Base-by-base conservation (phyloP, 306 rosid species). In the Lotus japonicus region DNA sequence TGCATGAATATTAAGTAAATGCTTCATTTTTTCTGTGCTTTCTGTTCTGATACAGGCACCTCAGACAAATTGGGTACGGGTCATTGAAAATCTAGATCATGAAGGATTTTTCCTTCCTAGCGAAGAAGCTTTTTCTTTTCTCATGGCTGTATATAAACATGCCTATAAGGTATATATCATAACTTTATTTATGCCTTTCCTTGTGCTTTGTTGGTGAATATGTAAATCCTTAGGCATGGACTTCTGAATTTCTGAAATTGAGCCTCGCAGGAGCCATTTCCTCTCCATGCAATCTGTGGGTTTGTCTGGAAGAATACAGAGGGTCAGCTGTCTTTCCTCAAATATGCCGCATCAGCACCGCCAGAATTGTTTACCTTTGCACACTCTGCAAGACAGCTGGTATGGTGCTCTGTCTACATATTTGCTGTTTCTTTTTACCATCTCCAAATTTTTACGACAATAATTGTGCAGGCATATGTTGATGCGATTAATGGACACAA, bases 281-380 rank as follows among this genome's bases (percentile, higher is more conserved):
- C 99, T n/a, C 89, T 95, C 51, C 89, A 91, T 77, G 87, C 96
- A 36, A 66, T 95, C 44, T 95, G 92, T 75, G 96, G 99, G 65
- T 88, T 95, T 63, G 83, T 95, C 55, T 95, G 99, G 99, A 88
- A 91, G 84, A 90, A 95, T 66, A 85, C 85, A 1, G 99, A 95
- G 88, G 97, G 96, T 64, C 99, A 95, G 79, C 77, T 95, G 53
- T 95, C 99, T 46, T 95, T 95, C 76, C 92, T 95, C 33, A 91
- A 84, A 76, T 84, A 85, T 74, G 99, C 96, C 38, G 95, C 85
- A 17, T 81, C 85, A 31, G 89, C 96, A 44, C 88, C 91, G 39
- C 92, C 91, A 0, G 99, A 95, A 79, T 69, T 88, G 61, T 91
- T 95, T 72, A 84, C 88, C 58, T 95, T 95, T 81, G 84, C 83